These are phyloP conservation scores for Fusarium sp. DNA, from an alignment of 2,329 filamentous ascomycete genomes.

Conservation along the genomic window DNA sequence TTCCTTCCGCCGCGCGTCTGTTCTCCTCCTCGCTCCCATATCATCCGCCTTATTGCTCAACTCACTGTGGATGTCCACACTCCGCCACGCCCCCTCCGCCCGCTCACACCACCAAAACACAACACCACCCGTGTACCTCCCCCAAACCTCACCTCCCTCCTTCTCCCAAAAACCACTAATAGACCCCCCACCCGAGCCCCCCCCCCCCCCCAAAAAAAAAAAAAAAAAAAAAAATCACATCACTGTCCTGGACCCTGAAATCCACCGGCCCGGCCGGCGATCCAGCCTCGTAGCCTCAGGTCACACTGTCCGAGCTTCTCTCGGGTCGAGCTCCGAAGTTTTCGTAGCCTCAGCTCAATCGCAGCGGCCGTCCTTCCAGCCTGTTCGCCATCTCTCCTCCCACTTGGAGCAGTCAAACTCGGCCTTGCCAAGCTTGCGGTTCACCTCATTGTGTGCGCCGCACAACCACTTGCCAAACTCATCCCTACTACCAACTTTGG, in stretches of 20 bases:
- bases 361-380: constrained; percentile 79
- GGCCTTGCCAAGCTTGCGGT: constrained; percentile 89
- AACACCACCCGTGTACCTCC: too few species aligned
- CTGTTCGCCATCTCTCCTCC: constrained; percentile 95
- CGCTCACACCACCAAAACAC: too few species aligned
- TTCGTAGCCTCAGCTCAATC: constrained; percentile 54
- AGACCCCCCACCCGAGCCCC: too few species aligned
- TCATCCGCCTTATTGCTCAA: too few species aligned
- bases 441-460: constrained; percentile 88
- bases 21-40: too few species aligned
- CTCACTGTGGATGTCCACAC: too few species aligned
- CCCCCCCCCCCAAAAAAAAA: too few species aligned
- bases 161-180: too few species aligned
- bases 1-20: too few species aligned
- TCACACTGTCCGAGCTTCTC: constrained; percentile 19
- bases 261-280: constrained; percentile 21
- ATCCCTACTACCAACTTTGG: constrained; percentile 68
- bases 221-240: constrained; percentile 10
- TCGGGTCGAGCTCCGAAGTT: constrained; percentile 3
- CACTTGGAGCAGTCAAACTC: constrained; percentile 90
- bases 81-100: too few species aligned
- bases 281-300: constrained; percentile 30
- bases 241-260: constrained; percentile 11
- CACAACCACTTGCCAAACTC: constrained; percentile 88
- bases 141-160: too few species aligned